A percentile compares a stretch with the other conserved stretches of the same genome.
Conservation (phyloP, 2,329 filamentous ascomycete genomes). For the Trichoderma sp. region DNA sequence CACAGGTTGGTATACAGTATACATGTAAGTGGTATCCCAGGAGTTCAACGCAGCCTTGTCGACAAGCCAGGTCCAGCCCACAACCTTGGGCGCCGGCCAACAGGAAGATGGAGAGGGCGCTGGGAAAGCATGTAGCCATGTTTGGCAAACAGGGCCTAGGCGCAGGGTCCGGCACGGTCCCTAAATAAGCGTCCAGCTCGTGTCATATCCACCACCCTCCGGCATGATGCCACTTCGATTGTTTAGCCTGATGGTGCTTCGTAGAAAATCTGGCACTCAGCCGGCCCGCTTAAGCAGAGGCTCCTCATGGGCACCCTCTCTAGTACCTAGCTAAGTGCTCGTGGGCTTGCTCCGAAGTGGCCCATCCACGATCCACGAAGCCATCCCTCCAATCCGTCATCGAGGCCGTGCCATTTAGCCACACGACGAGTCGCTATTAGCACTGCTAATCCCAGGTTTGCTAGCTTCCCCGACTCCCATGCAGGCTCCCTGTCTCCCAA, state of each 20-base stretch:
- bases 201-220: slow-evolving; percentile 18
- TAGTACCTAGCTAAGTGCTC: neutral
- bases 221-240: slow-evolving; percentile 21
- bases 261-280: slow-evolving; percentile 17
- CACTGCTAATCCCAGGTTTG: slow-evolving; percentile 12
- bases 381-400: slow-evolving; percentile 8
- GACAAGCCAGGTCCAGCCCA: neutral
- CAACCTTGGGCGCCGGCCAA: slow-evolving; percentile 2
- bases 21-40: neutral
- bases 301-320: slow-evolving; percentile 9
- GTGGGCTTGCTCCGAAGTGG: neutral
- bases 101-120: slow-evolving; percentile 9
- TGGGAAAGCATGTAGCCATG: slow-evolving; percentile 1
- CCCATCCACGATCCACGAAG: slow-evolving; percentile 6
- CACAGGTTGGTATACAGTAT: neutral
- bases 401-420: slow-evolving; percentile 9
- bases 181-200: slow-evolving; percentile 21
- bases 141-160: slow-evolving; percentile 11
- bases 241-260: slow-evolving; percentile 18
- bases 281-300: slow-evolving; percentile 17
- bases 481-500: slow-evolving; percentile 9
- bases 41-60: slow-evolving; percentile 11
- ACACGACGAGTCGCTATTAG: neutral
- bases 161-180: slow-evolving; percentile 20
- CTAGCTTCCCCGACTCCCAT: slow-evolving; percentile 17